phyloP scores from a whole-genome alignment of 495 filamentous ascomycete species.

The Penicillium simplicissimum region DNA sequence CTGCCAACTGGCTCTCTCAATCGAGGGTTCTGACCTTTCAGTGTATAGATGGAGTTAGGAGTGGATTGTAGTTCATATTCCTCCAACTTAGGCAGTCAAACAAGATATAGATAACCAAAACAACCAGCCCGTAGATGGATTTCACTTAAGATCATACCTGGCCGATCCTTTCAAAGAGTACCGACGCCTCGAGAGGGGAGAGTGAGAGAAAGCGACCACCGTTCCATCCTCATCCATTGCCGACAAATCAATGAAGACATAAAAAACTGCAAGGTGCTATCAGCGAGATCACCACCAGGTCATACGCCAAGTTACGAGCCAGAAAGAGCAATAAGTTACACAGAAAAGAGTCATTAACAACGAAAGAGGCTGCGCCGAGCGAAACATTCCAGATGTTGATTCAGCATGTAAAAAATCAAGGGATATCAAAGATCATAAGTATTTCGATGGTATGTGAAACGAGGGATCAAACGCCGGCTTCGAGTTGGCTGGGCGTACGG shows the following conservation, averaged over 20 bases:
- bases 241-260: neutral
- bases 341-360: conserved; percentile 25
- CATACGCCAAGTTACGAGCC: conserved; percentile 6
- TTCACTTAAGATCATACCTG: neutral
- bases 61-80: conserved; percentile 6
- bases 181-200: neutral
- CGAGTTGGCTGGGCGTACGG: conserved; percentile 37
- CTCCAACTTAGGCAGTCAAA: neutral
- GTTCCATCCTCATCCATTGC: neutral
- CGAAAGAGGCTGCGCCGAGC: conserved; percentile 12
- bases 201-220: neutral
- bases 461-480: conserved; percentile 29
- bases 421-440: conserved; percentile 13
- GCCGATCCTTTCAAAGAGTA: neutral
- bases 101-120: neutral
- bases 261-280: neutral
- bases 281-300: neutral
- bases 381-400: conserved; percentile 40
- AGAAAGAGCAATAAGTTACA: conserved; percentile 24
- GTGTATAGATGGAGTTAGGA: neutral
- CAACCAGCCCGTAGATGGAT: neutral
- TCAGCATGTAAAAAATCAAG: conserved; percentile 12
- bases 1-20: neutral
- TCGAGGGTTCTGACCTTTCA: neutral
- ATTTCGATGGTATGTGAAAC: neutral